These are phyloP conservation scores for Protomyces gravidus DNA, from an alignment of 1,139 yeast genomes.

Conservation along the genomic window DNA sequence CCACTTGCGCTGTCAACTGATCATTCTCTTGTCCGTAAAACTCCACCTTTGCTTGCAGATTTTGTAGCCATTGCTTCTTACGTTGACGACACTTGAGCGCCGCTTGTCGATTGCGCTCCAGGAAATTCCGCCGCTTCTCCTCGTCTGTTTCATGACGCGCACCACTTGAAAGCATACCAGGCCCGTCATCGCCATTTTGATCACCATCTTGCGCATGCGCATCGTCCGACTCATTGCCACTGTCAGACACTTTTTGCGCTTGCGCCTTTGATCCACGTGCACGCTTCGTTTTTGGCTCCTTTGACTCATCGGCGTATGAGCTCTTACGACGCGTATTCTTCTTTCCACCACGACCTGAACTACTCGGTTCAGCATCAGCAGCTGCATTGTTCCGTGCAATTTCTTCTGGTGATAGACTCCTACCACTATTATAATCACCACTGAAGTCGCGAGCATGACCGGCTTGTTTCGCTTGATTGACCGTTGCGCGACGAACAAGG, in stretches of 20 bases:
- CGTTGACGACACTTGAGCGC: constrained; percentile 94
- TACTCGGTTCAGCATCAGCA: neutral
- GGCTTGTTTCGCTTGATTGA: constrained; percentile 17
- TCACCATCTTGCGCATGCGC: constrained; percentile 23
- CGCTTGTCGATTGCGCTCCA: constrained; percentile 83
- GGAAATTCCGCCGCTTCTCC: constrained; percentile 72
- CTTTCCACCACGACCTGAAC: constrained; percentile 10
- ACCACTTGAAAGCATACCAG: constrained; percentile 2
- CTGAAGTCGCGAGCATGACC: neutral
- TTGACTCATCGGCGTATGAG: constrained; percentile 7
- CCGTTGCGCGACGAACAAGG: constrained; percentile 22
- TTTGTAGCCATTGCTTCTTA: constrained; percentile 80
- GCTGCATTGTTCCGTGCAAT: neutral
- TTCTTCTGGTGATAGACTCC: neutral
- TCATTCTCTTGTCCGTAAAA: constrained; percentile 70
- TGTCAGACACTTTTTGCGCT: constrained; percentile 9
- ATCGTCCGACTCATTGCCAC: constrained; percentile 27
- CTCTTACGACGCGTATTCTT: constrained; percentile 7
- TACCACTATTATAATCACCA: neutral
- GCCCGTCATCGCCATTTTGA: constrained; percentile 28
- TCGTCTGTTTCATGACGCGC: constrained; percentile 46
- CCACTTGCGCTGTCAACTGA: constrained; percentile 57
- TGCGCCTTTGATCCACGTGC: constrained; percentile 5
- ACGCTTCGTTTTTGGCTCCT: constrained; percentile 10
- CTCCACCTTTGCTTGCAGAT: constrained; percentile 72